Percentiles rank a stretch among this genome's conserved stretches.
Conservation (phyloP, 2,329 filamentous ascomycete genomes). For the Dactylellina haptotyla region DNA sequence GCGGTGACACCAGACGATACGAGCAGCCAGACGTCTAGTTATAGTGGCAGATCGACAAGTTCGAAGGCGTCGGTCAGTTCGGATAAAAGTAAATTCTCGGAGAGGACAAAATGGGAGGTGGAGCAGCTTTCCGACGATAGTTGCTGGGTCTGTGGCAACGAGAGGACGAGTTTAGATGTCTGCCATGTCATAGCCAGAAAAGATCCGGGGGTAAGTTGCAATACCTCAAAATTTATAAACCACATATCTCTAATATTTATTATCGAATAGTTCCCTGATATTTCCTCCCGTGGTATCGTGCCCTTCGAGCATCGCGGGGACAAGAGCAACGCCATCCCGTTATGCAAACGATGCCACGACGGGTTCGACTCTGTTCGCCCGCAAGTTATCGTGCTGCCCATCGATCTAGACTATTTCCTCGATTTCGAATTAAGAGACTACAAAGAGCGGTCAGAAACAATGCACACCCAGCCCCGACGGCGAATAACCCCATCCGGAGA, state of each 20-base stretch:
- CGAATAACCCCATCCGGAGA: neutral
- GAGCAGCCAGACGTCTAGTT: neutral
- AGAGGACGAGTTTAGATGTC: slow-evolving; percentile 1
- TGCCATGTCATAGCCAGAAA: slow-evolving; percentile 13
- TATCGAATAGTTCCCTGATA: slow-evolving; percentile 8
- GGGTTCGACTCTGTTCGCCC: neutral
- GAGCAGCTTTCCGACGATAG: slow-evolving; percentile 12
- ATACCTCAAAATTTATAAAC: neutral
- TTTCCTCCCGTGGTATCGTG: slow-evolving; percentile 9
- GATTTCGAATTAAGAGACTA: slow-evolving; percentile 9
- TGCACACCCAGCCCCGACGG: neutral
- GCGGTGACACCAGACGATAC: neutral
- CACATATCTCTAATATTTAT: neutral
- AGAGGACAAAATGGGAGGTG: slow-evolving; percentile 17
- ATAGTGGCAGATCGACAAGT: slow-evolving; percentile 5
- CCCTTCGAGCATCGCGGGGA: slow-evolving; percentile 19
- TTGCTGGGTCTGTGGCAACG: slow-evolving; percentile 21
- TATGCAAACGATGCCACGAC: slow-evolving; percentile 19
- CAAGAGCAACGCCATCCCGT: slow-evolving; percentile 5
- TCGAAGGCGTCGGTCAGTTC: neutral
- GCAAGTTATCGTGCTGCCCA: slow-evolving; percentile 10
- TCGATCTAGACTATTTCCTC: slow-evolving; percentile 11
- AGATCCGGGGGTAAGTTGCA: slow-evolving; percentile 4
- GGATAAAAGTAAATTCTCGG: slow-evolving; percentile 19
- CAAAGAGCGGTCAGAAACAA: neutral